phyloP scores from a whole-genome alignment of 148 eudicot species.

The Rheum nobile region DNA sequence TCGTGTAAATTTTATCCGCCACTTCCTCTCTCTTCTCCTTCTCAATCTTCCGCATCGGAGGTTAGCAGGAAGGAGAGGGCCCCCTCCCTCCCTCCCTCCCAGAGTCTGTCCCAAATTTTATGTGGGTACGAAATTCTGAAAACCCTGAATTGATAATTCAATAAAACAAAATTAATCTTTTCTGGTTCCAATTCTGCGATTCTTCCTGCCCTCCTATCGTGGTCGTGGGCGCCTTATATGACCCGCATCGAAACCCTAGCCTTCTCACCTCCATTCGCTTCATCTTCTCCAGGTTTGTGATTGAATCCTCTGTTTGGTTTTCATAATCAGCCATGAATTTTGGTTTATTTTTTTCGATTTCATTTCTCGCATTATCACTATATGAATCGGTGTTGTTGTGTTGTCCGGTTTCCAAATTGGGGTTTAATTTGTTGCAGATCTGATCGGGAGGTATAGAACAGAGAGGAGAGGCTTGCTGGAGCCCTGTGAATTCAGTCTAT shows the following conservation, averaged over 20 bases:
- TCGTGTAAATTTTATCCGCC: not conserved
- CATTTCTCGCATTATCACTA: not conserved
- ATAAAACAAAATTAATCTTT: not conserved
- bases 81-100: too few species aligned
- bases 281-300: not conserved
- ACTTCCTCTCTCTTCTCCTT: constrained; percentile 1
- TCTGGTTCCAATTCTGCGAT: not conserved
- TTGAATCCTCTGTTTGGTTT: not conserved
- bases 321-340: too few species aligned
- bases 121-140: not conserved
- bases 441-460: not conserved
- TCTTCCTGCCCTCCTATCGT: not conserved
- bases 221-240: not conserved
- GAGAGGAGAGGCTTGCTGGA: not conserved
- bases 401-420: not conserved
- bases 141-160: not conserved
- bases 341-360: not conserved
- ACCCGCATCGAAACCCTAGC: not conserved
- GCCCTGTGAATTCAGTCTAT: not conserved
- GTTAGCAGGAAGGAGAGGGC: constrained; percentile 4
- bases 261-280: not conserved
- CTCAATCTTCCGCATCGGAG: not conserved
- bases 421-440: not conserved
- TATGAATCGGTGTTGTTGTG: not conserved
- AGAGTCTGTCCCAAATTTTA: not conserved